Percentiles rank a stretch among this genome's conserved stretches.
Conservation (phyloP, 768 basidiomycete genomes). For the Lactarius hatsudake region DNA sequence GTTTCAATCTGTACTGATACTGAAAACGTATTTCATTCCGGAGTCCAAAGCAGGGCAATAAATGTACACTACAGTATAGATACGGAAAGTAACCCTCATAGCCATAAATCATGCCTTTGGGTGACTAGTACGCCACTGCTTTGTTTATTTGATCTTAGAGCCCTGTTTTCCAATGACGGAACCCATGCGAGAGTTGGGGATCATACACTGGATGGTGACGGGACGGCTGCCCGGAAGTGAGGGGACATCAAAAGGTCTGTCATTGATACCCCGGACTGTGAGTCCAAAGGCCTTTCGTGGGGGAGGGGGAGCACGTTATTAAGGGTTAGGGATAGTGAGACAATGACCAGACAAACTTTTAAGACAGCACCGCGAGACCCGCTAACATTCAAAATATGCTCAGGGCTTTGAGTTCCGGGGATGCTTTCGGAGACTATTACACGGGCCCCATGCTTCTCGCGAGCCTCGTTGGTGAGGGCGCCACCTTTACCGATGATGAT, state of each 20-base stretch:
- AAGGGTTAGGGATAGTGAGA: slow-evolving; percentile 12
- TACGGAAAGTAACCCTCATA: too few species aligned
- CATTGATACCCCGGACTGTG: slow-evolving; percentile 97
- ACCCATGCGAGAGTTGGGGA: slow-evolving; percentile 98
- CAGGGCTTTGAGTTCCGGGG: slow-evolving; percentile 83
- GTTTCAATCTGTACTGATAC: too few species aligned
- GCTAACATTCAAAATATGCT: slow-evolving; percentile 94
- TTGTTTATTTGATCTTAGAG: slow-evolving; percentile 93
- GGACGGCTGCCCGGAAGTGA: slow-evolving; percentile 97
- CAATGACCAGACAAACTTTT: slow-evolving; percentile 59
- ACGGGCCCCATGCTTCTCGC: slow-evolving; percentile 94
- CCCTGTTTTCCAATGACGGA: slow-evolving; percentile 98
- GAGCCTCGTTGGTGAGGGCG: slow-evolving; percentile 95
- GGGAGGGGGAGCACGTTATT: not conserved
- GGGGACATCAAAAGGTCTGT: slow-evolving; percentile 96
- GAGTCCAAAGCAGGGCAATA: too few species aligned
- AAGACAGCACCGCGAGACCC: slow-evolving; percentile 97
- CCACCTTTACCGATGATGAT: slow-evolving; percentile 98
- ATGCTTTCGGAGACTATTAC: slow-evolving; percentile 99
- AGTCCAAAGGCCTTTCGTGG: slow-evolving; percentile 88
- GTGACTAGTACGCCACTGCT: too few species aligned
- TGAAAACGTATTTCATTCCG: too few species aligned
- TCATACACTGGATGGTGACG: slow-evolving; percentile 99
- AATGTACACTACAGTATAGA: too few species aligned
- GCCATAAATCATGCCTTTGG: too few species aligned